Percentiles rank a stretch among this genome's conserved stretches.
Evolutionary conservation across 2,329 filamentous ascomycete genomes (phyloP).

Genomic region (Trichophaea hybrida): DNA sequence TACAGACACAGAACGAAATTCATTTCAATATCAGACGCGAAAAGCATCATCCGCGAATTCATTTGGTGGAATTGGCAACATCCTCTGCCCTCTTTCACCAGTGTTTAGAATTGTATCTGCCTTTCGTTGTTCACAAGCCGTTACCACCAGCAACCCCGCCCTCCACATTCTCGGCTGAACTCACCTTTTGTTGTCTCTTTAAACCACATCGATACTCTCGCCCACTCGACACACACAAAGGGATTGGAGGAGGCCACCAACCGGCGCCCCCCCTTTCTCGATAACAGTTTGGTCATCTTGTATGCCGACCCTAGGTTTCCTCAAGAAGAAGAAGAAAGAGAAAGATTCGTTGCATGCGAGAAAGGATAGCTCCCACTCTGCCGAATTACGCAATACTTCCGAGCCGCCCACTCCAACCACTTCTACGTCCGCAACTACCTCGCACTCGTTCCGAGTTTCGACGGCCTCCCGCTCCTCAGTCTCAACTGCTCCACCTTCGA

Average conservation of each 20-base stretch:
- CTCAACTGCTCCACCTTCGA: constrained; percentile 23
- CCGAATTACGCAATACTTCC: constrained; percentile 27
- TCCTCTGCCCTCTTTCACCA: background rate
- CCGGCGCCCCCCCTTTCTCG: constrained; percentile 19
- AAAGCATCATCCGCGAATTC: too few relatives aligned
- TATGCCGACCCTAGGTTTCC: constrained; percentile 91
- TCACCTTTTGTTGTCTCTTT: constrained; percentile 9
- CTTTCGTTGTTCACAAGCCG: background rate
- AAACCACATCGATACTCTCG: constrained; percentile 3
- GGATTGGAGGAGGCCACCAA: constrained; percentile 22
- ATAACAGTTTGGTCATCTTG: constrained; percentile 18
- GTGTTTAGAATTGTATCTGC: background rate
- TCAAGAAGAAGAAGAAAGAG: constrained; percentile 97
- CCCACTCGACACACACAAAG: constrained; percentile 16
- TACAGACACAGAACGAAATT: background rate
- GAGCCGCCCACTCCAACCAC: constrained; percentile 30
- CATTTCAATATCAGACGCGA: background rate
- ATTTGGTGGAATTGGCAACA: background rate
- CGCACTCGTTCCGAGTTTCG: constrained; percentile 26
- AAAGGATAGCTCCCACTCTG: constrained; percentile 36
- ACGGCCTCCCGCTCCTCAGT: constrained; percentile 27
- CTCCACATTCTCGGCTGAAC: constrained; percentile 6
- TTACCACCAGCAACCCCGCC: constrained; percentile 2
- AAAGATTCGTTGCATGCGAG: constrained; percentile 41
- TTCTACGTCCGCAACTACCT: constrained; percentile 25